Evolutionary conservation across 768 basidiomycete species (phyloP).

Genomic region (Tephrocybe sp.): DNA sequence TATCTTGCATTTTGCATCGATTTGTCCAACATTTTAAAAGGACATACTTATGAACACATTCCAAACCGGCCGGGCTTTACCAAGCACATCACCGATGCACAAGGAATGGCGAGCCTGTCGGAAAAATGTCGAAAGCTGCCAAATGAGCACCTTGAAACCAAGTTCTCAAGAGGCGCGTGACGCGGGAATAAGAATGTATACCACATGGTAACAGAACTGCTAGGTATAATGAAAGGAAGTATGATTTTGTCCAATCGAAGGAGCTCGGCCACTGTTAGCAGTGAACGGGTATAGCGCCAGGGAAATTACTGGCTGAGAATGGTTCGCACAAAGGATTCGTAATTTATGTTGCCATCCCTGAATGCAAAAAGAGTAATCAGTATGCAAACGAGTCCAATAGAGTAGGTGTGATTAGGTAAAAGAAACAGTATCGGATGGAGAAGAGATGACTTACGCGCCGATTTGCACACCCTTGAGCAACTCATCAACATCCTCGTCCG

Average conservation of each 20-base stretch:
- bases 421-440: slow-evolving; percentile 1
- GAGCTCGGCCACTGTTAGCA: slow-evolving; percentile 2
- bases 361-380: background rate
- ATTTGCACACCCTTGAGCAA: slow-evolving; percentile 94
- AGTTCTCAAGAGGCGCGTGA: background rate
- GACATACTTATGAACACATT: too few species aligned
- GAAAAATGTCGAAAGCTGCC: background rate
- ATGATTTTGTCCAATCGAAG: background rate
- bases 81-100: background rate
- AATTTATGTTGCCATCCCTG: slow-evolving; percentile 96
- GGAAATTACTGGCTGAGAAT: slow-evolving; percentile 78
- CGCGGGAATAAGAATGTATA: background rate
- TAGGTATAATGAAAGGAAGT: background rate
- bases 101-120: background rate
- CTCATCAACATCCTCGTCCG: slow-evolving; percentile 97
- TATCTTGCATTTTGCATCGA: too few species aligned
- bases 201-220: background rate
- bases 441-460: slow-evolving; percentile 59
- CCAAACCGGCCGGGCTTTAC: too few species aligned
- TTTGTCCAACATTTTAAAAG: too few species aligned
- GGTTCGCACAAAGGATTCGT: slow-evolving; percentile 94
- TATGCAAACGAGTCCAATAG: background rate
- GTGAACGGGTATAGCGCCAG: slow-evolving; percentile 1
- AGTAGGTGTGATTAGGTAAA: slow-evolving; percentile 4
- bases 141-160: too few species aligned